These are phyloP conservation scores for Starmerella potacharoeniae DNA, from an alignment of 805 yeast species.

Conservation along the genomic window DNA sequence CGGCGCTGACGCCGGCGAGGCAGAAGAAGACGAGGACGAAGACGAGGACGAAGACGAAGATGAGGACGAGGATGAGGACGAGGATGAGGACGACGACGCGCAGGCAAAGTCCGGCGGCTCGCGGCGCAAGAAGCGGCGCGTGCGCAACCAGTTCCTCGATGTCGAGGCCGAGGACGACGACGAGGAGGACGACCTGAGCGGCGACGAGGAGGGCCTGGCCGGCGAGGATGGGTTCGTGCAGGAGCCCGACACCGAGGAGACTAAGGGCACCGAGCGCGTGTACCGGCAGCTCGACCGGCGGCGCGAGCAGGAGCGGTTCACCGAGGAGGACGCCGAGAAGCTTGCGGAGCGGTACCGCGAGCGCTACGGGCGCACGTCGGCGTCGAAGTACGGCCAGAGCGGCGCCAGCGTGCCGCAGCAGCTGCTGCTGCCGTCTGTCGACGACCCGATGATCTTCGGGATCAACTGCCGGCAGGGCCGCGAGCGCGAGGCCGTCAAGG, in stretches of 20 bases:
- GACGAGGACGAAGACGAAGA: conserved; percentile 42
- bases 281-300: conserved; percentile 86
- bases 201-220: conserved; percentile 85
- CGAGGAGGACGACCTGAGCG: conserved; percentile 87
- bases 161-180: conserved; percentile 98
- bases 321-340: conserved; percentile 89
- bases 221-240: conserved; percentile 51
- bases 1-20: conserved; percentile 25
- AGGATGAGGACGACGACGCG: conserved; percentile 45
- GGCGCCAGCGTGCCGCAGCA: conserved; percentile 79
- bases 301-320: conserved; percentile 49
- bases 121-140: conserved; percentile 33
- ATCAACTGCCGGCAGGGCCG: conserved; percentile 85
- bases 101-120: conserved; percentile 35
- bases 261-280: conserved; percentile 44
- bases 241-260: conserved; percentile 45
- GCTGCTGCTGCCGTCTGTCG: conserved; percentile 84
- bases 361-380: conserved; percentile 77
- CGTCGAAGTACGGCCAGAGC: conserved; percentile 58
- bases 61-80: conserved; percentile 23
- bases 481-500: conserved; percentile 82
- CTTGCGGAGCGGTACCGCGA: conserved; percentile 86
- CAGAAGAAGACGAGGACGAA: conserved; percentile 27
- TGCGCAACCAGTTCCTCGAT: conserved; percentile 81
- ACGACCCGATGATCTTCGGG: conserved; percentile 95